These are phyloP conservation scores for Aristolochia contorta DNA, from an alignment of 164 flowering plant genomes.

Conservation along the genomic window DNA sequence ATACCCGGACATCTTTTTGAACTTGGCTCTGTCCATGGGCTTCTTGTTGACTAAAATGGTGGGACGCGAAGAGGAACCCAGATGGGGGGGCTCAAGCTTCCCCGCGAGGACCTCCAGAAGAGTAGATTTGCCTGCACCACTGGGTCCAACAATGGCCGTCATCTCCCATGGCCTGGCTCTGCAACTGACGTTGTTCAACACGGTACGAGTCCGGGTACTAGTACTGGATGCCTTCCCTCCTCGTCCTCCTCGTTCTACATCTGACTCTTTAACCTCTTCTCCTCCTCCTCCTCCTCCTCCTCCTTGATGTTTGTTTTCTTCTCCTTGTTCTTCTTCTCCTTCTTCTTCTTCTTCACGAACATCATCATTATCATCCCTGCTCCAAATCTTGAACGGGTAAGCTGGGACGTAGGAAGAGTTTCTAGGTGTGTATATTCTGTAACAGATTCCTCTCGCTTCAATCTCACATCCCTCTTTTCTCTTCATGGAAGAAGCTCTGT, in stretches of 20 bases:
- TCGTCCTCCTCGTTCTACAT: constrained; percentile 1
- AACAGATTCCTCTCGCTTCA: constrained; percentile 75
- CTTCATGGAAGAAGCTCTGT: constrained; percentile 38
- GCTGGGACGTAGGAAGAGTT: constrained; percentile 14
- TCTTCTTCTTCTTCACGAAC: not conserved
- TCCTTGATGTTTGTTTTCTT: too few species aligned
- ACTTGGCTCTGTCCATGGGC: constrained; percentile 38
- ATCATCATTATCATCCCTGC: constrained; percentile 8
- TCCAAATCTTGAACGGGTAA: constrained; percentile 32
- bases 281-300: not conserved
- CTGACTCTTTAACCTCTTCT: not conserved
- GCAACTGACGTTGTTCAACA: constrained; percentile 52
- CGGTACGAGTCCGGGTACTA: constrained; percentile 19
- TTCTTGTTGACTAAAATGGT: constrained; percentile 39
- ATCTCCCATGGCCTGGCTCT: constrained; percentile 81
- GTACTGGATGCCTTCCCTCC: not conserved
- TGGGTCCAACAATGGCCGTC: constrained; percentile 86
- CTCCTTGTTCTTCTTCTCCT: not conserved
- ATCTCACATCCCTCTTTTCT: constrained; percentile 80
- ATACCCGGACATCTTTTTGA: constrained; percentile 75
- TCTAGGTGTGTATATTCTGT: constrained; percentile 32
- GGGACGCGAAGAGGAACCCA: constrained; percentile 13
- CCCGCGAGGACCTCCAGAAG: constrained; percentile 75
- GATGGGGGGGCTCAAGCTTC: constrained; percentile 38
- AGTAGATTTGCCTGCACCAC: constrained; percentile 90